Conservation (phyloP, 768 basidiomycete genomes). For the Termitomyces sp. region DNA sequence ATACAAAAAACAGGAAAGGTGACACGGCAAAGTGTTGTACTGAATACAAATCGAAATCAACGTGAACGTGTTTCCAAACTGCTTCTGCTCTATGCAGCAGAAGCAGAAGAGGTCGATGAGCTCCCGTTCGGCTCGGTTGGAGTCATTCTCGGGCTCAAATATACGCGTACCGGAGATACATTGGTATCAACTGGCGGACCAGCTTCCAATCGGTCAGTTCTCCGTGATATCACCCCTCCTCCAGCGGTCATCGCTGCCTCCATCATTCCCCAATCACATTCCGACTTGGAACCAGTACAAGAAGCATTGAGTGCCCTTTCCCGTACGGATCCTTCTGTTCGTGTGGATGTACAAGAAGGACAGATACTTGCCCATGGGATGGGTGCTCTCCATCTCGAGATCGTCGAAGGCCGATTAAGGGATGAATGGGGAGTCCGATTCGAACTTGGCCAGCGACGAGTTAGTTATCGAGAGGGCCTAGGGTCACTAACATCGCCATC, state of each 20-base stretch:
- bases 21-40: slow-evolving; percentile 54
- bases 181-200: slow-evolving; percentile 53
- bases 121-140: slow-evolving; percentile 83
- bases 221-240: slow-evolving; percentile 70
- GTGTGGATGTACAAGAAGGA: slow-evolving; percentile 76
- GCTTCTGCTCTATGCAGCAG: slow-evolving; percentile 74
- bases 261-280: slow-evolving; percentile 75
- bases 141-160: slow-evolving; percentile 77
- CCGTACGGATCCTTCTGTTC: slow-evolving; percentile 89
- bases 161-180: slow-evolving; percentile 87
- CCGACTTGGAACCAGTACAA: slow-evolving; percentile 76
- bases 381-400: slow-evolving; percentile 86
- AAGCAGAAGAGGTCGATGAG: slow-evolving; percentile 72
- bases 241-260: slow-evolving; percentile 85
- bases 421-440: slow-evolving; percentile 80
- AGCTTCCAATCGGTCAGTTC: slow-evolving; percentile 34
- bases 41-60: slow-evolving; percentile 66
- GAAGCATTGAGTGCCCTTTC: slow-evolving; percentile 66
- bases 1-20: slow-evolving; percentile 54
- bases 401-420: slow-evolving; percentile 74
- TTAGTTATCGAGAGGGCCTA: slow-evolving; percentile 74
- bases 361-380: slow-evolving; percentile 83
- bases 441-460: slow-evolving; percentile 72
- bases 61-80: slow-evolving; percentile 75
- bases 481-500: slow-evolving; percentile 28